Evolutionary conservation across 257 asterid genomes (phyloP), one percentile per base, ranked within the genome.

Genomic region (Verbena officinalis): DNA sequence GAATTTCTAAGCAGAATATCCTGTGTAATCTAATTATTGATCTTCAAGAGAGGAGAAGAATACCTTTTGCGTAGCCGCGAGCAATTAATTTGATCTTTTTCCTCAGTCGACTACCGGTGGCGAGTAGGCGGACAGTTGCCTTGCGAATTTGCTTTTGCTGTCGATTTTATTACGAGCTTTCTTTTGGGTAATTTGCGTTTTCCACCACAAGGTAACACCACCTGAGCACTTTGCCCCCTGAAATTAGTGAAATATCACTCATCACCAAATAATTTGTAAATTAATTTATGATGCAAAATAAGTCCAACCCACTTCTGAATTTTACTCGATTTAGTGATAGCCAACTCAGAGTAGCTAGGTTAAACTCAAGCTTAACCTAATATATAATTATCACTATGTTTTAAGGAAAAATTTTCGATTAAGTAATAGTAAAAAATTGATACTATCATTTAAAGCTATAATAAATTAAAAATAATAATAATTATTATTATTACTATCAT

Each of bases 101-200:
- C n/a, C 66, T 38, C 38, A 52, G 48, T 59, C 68, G 74, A 23
- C 55, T 30, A 40, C 54, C 62, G 62, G 68, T n/a, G 53, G 65
- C 17, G 56, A 46, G 55, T 58, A 55, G 72, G 71, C n/a, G 71
- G 39, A 49, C 68, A 59, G 54, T 24, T 46, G 16, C 62, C 19
- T n/a, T 19, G 31, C 50, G 45, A 55, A 6, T 66, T 55, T 55
- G 54, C 66, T 34, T 20, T 36, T 34, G 22, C 38, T 36, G 57
- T 56, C 72, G 56, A 65, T 40, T 55, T 55, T 19, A 20, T 33
- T 42, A 31, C 13, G 40, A 11, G 30, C 1, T 42, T 7, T 15
- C 53, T 23, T 51, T 13, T 49, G n/a, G n/a, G 30, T 49, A 14
- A 14, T 43, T 43, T 43, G 9, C 19, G 4, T 13, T 43, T 43